phyloP scores from a whole-genome alignment of 2,329 filamentous ascomycete species.

The Neofusicoccum laricinum region DNA sequence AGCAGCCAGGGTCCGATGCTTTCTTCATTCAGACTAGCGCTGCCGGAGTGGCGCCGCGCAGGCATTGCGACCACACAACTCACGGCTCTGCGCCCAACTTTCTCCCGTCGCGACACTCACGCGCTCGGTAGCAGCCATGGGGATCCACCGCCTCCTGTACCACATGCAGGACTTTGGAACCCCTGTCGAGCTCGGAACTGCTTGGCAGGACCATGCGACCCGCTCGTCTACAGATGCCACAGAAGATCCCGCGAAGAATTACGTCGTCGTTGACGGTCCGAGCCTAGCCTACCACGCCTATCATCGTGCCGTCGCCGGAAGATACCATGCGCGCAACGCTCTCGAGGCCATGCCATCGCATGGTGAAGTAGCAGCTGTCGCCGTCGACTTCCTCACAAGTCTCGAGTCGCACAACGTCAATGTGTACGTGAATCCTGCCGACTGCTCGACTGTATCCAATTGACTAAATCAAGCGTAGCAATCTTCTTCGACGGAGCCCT shows the following conservation, averaged over 20 bases:
- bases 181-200: slow-evolving; percentile 12
- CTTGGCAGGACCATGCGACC: neutral
- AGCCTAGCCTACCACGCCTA: slow-evolving; percentile 17
- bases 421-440: slow-evolving; percentile 54
- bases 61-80: neutral
- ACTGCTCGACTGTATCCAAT: slow-evolving; percentile 17
- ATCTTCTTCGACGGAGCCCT: slow-evolving; percentile 88
- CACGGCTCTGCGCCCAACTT: neutral
- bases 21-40: too few relatives aligned
- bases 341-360: slow-evolving; percentile 52
- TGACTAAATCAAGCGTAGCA: slow-evolving; percentile 48
- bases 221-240: neutral
- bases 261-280: slow-evolving; percentile 16
- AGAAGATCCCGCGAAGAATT: neutral
- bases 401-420: slow-evolving; percentile 55
- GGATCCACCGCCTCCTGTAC: slow-evolving; percentile 10
- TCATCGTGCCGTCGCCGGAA: slow-evolving; percentile 8
- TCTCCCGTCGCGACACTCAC: neutral
- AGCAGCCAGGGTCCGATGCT: too few relatives aligned
- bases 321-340: slow-evolving; percentile 6
- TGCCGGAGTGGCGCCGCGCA: neutral
- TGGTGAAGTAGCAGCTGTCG: slow-evolving; percentile 57
- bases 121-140: neutral
- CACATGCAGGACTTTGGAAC: slow-evolving; percentile 10
- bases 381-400: slow-evolving; percentile 57